A percentile compares a stretch with the other conserved stretches of the same genome.
Evolutionary conservation across 129 eudicot species (phyloP).

Genomic region (Centella asiatica): DNA sequence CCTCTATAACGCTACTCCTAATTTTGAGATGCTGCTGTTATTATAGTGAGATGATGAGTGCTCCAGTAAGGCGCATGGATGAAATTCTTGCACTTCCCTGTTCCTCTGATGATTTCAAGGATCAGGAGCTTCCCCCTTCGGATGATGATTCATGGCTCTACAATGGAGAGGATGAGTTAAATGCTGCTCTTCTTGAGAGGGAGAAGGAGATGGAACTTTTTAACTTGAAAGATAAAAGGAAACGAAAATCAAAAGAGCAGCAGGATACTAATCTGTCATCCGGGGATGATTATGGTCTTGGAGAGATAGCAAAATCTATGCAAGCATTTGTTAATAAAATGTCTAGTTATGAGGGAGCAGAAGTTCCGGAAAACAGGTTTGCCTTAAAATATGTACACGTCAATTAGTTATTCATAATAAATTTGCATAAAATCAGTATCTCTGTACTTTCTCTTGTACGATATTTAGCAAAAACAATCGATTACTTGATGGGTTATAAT

Average conservation of each 20-base stretch:
- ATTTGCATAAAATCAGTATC: not conserved
- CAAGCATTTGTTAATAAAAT: conserved; percentile 63
- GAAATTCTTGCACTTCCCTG: conserved; percentile 59
- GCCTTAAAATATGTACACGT: not conserved
- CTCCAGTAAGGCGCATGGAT: conserved; percentile 73
- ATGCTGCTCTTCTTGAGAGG: conserved; percentile 74
- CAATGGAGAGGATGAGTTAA: conserved; percentile 82
- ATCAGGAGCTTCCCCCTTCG: conserved; percentile 57
- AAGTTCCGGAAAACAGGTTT: conserved; percentile 74
- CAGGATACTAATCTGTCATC: conserved; percentile 41
- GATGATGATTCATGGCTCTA: conserved; percentile 98
- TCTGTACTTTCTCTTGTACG: not conserved
- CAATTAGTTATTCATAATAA: not conserved
- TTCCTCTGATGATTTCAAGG: conserved; percentile 49
- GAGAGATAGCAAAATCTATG: conserved; percentile 77
- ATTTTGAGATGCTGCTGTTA: conserved; percentile 5
- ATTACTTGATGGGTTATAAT: not conserved
- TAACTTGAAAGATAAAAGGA: conserved; percentile 42
- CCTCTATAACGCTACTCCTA: conserved; percentile 5
- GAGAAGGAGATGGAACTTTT: conserved; percentile 78
- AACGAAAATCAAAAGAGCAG: conserved; percentile 45
- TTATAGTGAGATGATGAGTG: conserved; percentile 72
- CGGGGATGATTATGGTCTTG: conserved; percentile 55
- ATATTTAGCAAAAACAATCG: not conserved
- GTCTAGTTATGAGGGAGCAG: conserved; percentile 86